Conservation (phyloP, 148 eudicot genomes). For the Camellia lanceoleosa region DNA sequence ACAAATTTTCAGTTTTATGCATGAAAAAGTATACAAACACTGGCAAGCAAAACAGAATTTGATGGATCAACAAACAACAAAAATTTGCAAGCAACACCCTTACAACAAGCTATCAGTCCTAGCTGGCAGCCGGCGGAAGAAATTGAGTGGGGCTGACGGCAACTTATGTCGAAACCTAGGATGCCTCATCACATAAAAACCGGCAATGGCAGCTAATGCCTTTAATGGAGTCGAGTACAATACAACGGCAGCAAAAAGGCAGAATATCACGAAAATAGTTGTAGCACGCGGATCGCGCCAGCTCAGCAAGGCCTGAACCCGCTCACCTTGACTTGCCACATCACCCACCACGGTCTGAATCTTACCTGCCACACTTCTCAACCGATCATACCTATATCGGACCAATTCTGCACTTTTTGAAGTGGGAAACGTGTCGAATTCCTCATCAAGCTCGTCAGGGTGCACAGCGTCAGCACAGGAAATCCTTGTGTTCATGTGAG, state of each 20-base stretch:
- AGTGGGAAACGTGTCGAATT: conserved; percentile 73
- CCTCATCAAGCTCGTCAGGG: conserved; percentile 78
- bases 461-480: conserved; percentile 52
- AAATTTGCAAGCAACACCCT: conserved; percentile 14
- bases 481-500: conserved; percentile 69
- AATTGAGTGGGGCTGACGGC: conserved; percentile 62
- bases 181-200: conserved; percentile 72
- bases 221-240: conserved; percentile 60
- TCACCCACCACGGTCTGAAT: conserved; percentile 76
- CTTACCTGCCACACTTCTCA: conserved; percentile 61
- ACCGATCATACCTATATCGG: conserved; percentile 68
- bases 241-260: conserved; percentile 60
- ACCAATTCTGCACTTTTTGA: conserved; percentile 36
- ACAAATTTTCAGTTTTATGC: background rate
- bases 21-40: background rate
- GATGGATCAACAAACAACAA: background rate
- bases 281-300: conserved; percentile 91
- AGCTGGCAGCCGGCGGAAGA: conserved; percentile 73
- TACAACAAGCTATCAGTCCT: conserved; percentile 74
- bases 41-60: background rate
- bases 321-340: conserved; percentile 74
- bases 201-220: conserved; percentile 37
- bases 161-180: conserved; percentile 60
- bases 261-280: conserved; percentile 44
- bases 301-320: conserved; percentile 65